Evolutionary conservation across 805 yeast genomes (phyloP).

Genomic region (Candida pseudoglaebosa): DNA sequence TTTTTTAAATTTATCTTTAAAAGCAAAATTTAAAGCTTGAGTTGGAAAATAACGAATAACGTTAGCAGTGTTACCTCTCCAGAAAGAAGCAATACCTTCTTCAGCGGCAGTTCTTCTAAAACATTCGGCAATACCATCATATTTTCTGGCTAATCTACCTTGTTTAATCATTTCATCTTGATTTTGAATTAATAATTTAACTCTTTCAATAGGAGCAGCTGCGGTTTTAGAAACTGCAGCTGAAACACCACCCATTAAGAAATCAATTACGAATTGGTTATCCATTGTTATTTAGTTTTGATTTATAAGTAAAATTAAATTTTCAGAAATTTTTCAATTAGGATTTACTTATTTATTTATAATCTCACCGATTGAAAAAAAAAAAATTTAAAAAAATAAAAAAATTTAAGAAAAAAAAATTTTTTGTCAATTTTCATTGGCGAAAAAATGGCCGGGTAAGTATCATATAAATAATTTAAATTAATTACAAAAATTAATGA

Average conservation of each 20-base stretch:
- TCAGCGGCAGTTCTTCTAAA: slow-evolving; percentile 91
- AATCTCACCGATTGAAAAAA: no score
- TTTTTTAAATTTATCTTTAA: slow-evolving; percentile 95
- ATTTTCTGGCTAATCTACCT: slow-evolving; percentile 84
- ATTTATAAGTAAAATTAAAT: slow-evolving; percentile 4
- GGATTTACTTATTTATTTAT: not conserved
- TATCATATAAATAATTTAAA: not conserved
- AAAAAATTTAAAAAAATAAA: not conserved
- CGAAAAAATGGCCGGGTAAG: slow-evolving; percentile 2
- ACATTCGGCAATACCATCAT: slow-evolving; percentile 90
- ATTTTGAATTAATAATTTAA: slow-evolving; percentile 92
- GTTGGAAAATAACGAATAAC: slow-evolving; percentile 99
- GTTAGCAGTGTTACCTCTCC: slow-evolving; percentile 99
- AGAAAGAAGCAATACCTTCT: slow-evolving; percentile 90
- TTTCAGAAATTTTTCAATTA: not conserved
- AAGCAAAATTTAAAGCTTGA: slow-evolving; percentile 97
- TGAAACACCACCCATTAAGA: slow-evolving; percentile 98
- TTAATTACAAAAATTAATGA: no score
- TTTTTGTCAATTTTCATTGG: slow-evolving; percentile 3
- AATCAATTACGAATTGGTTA: slow-evolving; percentile 37
- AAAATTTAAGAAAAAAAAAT: not conserved
- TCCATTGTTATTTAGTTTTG: slow-evolving; percentile 14
- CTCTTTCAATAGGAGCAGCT: slow-evolving; percentile 97
- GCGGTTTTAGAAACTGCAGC: slow-evolving; percentile 98
- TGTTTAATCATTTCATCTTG: slow-evolving; percentile 98